Evolutionary conservation across 495 filamentous ascomycete species (phyloP), one percentile per base, ranked within the genome.

Genomic region (Neurospora sublineolata): DNA sequence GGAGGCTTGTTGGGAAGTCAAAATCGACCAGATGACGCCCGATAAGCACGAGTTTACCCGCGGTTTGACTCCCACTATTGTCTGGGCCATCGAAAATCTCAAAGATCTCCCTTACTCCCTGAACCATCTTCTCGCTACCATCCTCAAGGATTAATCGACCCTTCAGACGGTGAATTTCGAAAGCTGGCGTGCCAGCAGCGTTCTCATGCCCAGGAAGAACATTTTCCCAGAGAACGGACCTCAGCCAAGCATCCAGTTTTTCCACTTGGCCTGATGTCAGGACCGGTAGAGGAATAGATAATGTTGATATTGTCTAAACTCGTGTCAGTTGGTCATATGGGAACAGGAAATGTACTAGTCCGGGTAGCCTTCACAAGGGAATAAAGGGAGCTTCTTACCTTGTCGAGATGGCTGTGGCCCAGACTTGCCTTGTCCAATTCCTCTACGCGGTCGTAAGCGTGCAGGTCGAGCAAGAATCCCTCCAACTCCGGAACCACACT

Each of bases 21-120:
- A 74, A 78, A 74, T 77, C 80, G 72, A 78, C 82, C 82, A 96
- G 77, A 27, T 88, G 85, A 74, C 90, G 83, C 60, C 93, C 93
- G 78, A 97, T 96, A 30, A 97, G 77, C 4, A 96, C 90, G 73
- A 97, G 81, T 79, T 95, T 97, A 68, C 92, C 91, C 79, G 76
- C 16, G 71, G 73, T 16, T 71, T 73, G n/a, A 69, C 33, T 14
- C 27, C 68, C 27, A 58, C 46, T 6, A 64, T 72, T 74, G 23
- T 69, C 75, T 3, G 84, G 82, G 27, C 83, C 83, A 71, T 97
- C 93, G 39, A 92, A 84, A 20, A 98, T 92, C 77, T 98, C 95
- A 77, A 97, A 99, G 9, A 97, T 84, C 70, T 97, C 94, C 39
- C 94, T 84, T 4, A 99, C 95, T 20, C 94, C 95, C 78, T 99